Base-by-base conservation (phyloP, 305 asterid genomes). In the Fraxinus albicans region DNA sequence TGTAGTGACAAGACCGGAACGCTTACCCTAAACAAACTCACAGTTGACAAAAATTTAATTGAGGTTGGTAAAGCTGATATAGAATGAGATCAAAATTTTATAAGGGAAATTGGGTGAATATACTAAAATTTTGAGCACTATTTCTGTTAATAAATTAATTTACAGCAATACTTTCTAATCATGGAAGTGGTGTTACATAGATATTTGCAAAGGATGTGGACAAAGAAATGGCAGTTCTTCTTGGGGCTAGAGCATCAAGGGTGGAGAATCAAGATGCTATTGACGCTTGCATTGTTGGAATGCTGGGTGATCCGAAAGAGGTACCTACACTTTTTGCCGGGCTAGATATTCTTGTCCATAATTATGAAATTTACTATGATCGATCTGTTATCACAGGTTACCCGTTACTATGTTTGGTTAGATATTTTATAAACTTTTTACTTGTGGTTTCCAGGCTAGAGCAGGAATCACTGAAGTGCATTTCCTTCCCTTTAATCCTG, bases 201-300 rank as follows among this genome's bases (percentile, higher is more conserved):
- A 95, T 91, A 3, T 93, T 91, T 34, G 23, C 86, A 0, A 93
- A 91, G 83, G 96, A 91, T 72, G 23, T 86, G 13, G 94, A 94
- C 81, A 91, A 89, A 89, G 96, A 91, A 1, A 33, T 76, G 2
- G 91, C 94, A 2, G 79, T 95, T 67, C 94, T 95, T 74, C 81
- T 84, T 0, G 99, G 92, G 19, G 99, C 99, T 63, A 86, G 97
- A 87, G 92, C 99, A 78, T 95, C 99, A 2, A 93, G 99, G 86
- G 95, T 94, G 58, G 99, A 95, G 89, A 95, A 95, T 85, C 98
- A 95, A 84, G 99, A 95, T 42, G 98, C 99, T 0, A 95, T 95
- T 65, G 99, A 95, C 85, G 93, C 98, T 84, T 93, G 97, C 87
- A 95, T 95, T 29, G 99, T 95, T 1, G 91, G 91, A 29, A 95